Evolutionary conservation across 2,329 filamentous ascomycete genomes (phyloP).

Genomic region (Penicillium hordei): DNA sequence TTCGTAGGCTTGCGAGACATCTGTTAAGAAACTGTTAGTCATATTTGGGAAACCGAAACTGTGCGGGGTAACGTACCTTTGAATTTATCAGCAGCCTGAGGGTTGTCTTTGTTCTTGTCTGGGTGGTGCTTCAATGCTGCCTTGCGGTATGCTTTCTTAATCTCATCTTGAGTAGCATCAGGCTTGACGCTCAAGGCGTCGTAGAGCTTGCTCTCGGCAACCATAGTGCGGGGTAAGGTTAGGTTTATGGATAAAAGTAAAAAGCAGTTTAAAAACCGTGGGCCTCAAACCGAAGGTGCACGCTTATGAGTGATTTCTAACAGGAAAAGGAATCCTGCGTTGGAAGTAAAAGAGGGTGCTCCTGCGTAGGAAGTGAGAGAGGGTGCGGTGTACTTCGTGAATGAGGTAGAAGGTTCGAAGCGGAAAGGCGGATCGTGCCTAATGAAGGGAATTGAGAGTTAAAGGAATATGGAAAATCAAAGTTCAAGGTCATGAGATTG

Average conservation of each 20-base stretch:
- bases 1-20: conserved; percentile 95
- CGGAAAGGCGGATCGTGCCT: conserved; percentile 1
- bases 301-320: conserved; percentile 9
- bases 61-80: conserved; percentile 58
- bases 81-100: conserved; percentile 85
- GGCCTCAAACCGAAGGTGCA: background rate
- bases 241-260: conserved; percentile 1
- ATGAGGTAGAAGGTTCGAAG: conserved; percentile 38
- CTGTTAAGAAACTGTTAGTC: conserved; percentile 41
- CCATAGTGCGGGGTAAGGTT: conserved; percentile 58
- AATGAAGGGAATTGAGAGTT: background rate
- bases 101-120: conserved; percentile 96
- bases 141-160: conserved; percentile 88
- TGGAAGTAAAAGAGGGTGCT: conserved; percentile 6
- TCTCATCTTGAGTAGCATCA: conserved; percentile 82
- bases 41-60: background rate
- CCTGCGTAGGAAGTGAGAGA: conserved; percentile 1
- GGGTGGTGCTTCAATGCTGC: conserved; percentile 89
- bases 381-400: conserved; percentile 26
- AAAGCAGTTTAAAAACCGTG: background rate
- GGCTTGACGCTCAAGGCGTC: conserved; percentile 78
- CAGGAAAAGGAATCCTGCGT: conserved; percentile 4
- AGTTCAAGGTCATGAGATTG: background rate
- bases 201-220: conserved; percentile 94
- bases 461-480: background rate